Conservation (phyloP, 1,284 basidiomycete genomes). For the Irpex sp. region DNA sequence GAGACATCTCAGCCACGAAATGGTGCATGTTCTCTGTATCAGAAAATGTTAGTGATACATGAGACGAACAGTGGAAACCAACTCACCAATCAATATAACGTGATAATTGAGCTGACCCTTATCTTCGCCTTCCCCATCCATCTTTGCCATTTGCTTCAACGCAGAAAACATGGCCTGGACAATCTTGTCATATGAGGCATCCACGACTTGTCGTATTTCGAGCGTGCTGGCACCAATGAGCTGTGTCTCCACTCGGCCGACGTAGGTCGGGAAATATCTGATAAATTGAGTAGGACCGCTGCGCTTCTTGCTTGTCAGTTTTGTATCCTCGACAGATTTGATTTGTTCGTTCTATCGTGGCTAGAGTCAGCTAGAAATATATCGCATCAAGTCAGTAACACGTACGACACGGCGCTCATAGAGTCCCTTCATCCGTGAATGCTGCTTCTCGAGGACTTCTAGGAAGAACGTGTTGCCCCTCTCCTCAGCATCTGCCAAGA, state of each 20-base stretch:
- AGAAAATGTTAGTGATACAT: background rate
- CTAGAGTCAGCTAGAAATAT: background rate
- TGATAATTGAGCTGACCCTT: slow-evolving; percentile 97
- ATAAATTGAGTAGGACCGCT: slow-evolving; percentile 93
- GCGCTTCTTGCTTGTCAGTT: slow-evolving; percentile 88
- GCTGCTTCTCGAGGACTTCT: slow-evolving; percentile 77
- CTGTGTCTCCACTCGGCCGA: slow-evolving; percentile 82
- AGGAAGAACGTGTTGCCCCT: slow-evolving; percentile 74
- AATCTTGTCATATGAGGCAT: slow-evolving; percentile 85
- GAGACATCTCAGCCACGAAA: slow-evolving; percentile 80
- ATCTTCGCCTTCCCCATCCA: slow-evolving; percentile 88
- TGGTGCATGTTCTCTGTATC: slow-evolving; percentile 91
- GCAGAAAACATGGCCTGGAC: slow-evolving; percentile 89
- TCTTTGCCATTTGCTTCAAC: slow-evolving; percentile 91
- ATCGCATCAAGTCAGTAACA: slow-evolving; percentile 11
- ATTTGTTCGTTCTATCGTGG: slow-evolving; percentile 76
- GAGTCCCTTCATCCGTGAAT: slow-evolving; percentile 65
- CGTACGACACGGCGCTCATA: slow-evolving; percentile 81
- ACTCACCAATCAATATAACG: slow-evolving; percentile 89
- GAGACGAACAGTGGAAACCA: background rate
- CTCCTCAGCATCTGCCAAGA: slow-evolving; percentile 76
- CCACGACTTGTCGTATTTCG: slow-evolving; percentile 76
- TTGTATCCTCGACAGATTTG: slow-evolving; percentile 87
- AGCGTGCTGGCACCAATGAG: slow-evolving; percentile 75
- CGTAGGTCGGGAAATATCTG: slow-evolving; percentile 88